Conservation (phyloP, 2,329 filamentous ascomycete species). For the Fusarium sp. region DNA sequence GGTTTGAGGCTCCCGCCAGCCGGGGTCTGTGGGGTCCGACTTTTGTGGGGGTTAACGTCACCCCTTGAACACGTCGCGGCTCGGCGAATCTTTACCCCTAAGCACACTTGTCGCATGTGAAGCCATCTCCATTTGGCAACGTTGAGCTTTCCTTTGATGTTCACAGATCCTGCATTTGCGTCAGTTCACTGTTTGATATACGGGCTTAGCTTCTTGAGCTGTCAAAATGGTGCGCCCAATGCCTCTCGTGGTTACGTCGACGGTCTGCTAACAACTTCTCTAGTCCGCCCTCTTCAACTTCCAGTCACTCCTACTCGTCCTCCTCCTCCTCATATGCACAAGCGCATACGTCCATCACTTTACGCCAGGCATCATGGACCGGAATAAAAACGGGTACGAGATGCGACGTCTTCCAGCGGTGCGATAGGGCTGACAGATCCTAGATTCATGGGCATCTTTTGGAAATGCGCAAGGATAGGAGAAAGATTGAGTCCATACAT, state of each 20-base stretch:
- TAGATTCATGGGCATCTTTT: conserved; percentile 86
- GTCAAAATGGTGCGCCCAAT: conserved; percentile 45
- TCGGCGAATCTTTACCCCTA: conserved; percentile 55
- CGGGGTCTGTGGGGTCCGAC: conserved; percentile 31
- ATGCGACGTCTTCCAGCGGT: conserved; percentile 5
- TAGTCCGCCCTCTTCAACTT: conserved; percentile 99
- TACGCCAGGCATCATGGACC: conserved; percentile 88
- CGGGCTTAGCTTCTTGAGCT: neutral
- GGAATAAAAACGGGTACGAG: conserved; percentile 87
- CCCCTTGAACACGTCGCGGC: conserved; percentile 36
- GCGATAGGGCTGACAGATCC: conserved; percentile 26
- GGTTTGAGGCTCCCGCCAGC: conserved; percentile 30
- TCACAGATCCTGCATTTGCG: neutral
- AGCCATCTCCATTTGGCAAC: conserved; percentile 21
- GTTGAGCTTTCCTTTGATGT: conserved; percentile 6
- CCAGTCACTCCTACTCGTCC: conserved; percentile 92
- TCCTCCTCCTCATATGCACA: conserved; percentile 95
- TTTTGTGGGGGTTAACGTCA: conserved; percentile 43
- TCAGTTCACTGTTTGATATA: neutral
- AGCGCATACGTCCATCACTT: conserved; percentile 93
- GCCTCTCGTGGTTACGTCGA: neutral
- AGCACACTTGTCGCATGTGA: conserved; percentile 46
- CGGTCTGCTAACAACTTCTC: conserved; percentile 22
- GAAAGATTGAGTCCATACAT: conserved; percentile 96
- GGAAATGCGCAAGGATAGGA: conserved; percentile 94